These are phyloP conservation scores for Gossypium lobatum DNA, from an alignment of 441 rosid genomes.

Conservation along the genomic window DNA sequence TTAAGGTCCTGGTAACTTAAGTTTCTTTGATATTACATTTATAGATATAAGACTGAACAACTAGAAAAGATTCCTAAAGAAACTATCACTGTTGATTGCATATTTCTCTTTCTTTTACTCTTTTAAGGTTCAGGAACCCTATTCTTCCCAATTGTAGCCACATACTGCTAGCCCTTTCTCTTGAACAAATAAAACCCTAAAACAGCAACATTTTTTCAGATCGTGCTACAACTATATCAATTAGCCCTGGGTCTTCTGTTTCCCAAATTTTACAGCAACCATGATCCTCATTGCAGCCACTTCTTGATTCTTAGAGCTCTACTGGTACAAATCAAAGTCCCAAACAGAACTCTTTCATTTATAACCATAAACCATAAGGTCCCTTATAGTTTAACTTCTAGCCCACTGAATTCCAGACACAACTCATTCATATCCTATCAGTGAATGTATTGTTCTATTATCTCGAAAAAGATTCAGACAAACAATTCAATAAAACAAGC, in stretches of 20 bases:
- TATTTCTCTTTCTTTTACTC: neutral
- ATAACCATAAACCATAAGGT: neutral
- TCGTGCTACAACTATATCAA: neutral
- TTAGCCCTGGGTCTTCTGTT: neutral
- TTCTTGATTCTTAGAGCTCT: neutral
- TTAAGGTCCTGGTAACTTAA: neutral
- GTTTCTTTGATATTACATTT: neutral
- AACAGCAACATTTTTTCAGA: neutral
- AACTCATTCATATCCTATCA: neutral
- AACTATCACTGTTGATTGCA: neutral
- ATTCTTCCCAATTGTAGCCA: neutral
- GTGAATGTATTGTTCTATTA: neutral
- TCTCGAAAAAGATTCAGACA: neutral
- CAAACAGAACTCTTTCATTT: neutral
- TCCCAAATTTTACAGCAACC: neutral
- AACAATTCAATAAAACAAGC: conserved; percentile 6
- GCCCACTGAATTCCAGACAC: neutral
- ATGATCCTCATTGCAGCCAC: neutral
- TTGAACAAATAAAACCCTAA: neutral
- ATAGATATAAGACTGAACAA: neutral
- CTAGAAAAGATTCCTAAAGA: neutral
- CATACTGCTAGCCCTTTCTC: neutral
- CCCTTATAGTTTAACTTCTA: neutral
- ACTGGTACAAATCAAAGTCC: neutral
- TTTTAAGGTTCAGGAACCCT: neutral